Base-by-base conservation (phyloP, 305 asterid genomes). In the Stenogyne calaminthoides region DNA sequence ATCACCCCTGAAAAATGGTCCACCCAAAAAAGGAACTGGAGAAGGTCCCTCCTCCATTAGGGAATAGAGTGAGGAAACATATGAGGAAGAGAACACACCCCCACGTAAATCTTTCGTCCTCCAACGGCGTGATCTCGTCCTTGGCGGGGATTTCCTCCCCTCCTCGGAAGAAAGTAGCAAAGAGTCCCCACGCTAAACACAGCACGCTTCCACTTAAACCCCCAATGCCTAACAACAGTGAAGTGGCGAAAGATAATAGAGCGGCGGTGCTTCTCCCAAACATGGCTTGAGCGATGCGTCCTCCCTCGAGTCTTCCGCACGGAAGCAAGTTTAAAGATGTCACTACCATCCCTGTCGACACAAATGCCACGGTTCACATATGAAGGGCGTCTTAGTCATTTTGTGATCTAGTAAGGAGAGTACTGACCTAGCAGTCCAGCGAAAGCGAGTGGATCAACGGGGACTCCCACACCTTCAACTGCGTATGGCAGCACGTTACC, bases 71-170 rank as follows among this genome's bases (percentile, higher is more conserved):
- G 10, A 92, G 95, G 82, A 92, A 88, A 74, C 97, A 92, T 64
- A 92, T 84, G 77, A 92, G 81, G 81, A 90, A 88, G 52, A 92
- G 91, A 1, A 90, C 92, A 61, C 82, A 83, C 1, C 96, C 98
- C 97, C 97, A 92, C 15, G 95, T 89, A 32, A 66, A 86, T 77
- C 98, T 82, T 62, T 90, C 92, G 11, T 86, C 87, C 49, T 96
- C 98, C 71, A 92, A 73, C 1, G 93, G 96, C 14, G 91, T 89
- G 66, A 92, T 88, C 87, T 92, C 97, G 67, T 92, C 96, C 76
- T 90, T 91, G 0, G 96, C 97, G 0, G 96, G 98, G n/a, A 83
- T 83, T 84, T 92, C 98, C 55, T 90, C 98, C 16, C 96, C 98
- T 1, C 98, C 93, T 0, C 97, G 87, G 81, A 92, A 90, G 84